Evolutionary conservation across 2,329 filamentous ascomycete species (phyloP).

Genomic region (Aspergillus melleus): DNA sequence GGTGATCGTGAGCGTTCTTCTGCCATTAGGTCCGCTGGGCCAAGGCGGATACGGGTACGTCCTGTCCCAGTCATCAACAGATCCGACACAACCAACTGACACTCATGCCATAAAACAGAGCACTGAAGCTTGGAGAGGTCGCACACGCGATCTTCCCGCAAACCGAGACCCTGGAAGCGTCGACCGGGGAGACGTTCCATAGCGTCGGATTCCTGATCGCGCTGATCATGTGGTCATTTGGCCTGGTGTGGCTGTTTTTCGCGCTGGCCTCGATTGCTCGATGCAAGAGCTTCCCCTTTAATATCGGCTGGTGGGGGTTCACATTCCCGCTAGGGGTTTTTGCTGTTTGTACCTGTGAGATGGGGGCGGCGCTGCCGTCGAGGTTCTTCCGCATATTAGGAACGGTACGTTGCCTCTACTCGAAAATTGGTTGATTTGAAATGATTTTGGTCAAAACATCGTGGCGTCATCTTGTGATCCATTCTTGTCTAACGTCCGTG

Average conservation of each 20-base stretch:
- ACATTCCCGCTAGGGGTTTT: constrained; percentile 62
- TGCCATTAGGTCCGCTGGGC: constrained; percentile 67
- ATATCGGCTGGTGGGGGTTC: constrained; percentile 65
- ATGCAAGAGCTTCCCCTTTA: constrained; percentile 54
- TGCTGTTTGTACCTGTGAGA: constrained; percentile 45
- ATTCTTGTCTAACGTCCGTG: background rate
- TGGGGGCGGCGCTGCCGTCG: constrained; percentile 54
- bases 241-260: constrained; percentile 42
- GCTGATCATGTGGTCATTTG: constrained; percentile 43
- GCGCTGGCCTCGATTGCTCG: constrained; percentile 37
- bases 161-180: constrained; percentile 31
- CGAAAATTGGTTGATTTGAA: too few species aligned
- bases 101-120: constrained; percentile 20
- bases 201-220: constrained; percentile 37
- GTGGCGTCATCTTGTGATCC: background rate
- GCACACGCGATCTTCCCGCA: constrained; percentile 39
- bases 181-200: constrained; percentile 35
- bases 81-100: too few species aligned
- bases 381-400: constrained; percentile 58
- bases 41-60: constrained; percentile 61
- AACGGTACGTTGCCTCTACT: constrained; percentile 38
- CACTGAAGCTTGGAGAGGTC: constrained; percentile 53
- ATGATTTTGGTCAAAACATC: background rate
- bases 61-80: background rate
- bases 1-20: constrained; percentile 67